Evolutionary conservation across 441 rosid genomes (phyloP).

Genomic region (Biscutella laevigata): DNA sequence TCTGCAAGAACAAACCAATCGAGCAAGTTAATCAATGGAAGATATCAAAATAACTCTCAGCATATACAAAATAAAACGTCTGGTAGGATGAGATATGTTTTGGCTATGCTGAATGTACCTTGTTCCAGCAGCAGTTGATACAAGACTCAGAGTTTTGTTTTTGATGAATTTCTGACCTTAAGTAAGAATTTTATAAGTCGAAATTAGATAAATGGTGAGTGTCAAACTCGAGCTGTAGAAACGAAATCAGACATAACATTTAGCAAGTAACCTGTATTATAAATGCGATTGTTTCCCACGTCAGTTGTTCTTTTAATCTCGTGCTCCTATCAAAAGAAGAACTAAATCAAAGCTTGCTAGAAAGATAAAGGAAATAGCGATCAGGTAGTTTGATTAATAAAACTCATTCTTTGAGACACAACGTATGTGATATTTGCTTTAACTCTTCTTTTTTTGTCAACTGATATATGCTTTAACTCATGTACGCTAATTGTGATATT

Average conservation of each 20-base stretch:
- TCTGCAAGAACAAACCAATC: conserved; percentile 42
- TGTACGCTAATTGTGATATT: not conserved
- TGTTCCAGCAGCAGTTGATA: conserved; percentile 24
- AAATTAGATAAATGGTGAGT: conserved; percentile 24
- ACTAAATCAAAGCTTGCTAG: conserved; percentile 1
- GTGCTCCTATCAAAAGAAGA: conserved; percentile 36
- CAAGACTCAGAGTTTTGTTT: conserved; percentile 30
- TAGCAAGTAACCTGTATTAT: conserved; percentile 39
- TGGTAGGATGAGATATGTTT: conserved; percentile 27
- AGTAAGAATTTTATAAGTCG: conserved; percentile 22
- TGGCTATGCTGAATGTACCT: conserved; percentile 47
- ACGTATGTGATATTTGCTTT: not conserved
- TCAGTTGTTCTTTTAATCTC: conserved; percentile 26
- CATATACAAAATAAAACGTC: conserved; percentile 18
- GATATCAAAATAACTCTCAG: conserved; percentile 2
- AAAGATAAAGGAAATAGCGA: not conserved
- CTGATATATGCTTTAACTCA: too few species aligned
- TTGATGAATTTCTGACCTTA: conserved; percentile 26
- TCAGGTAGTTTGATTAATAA: not conserved
- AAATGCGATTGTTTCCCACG: conserved; percentile 19
- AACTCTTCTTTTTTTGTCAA: too few species aligned
- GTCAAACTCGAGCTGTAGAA: conserved; percentile 14
- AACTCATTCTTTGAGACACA: not conserved
- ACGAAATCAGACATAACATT: conserved; percentile 12
- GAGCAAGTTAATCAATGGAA: conserved; percentile 20